These are phyloP conservation scores for Boletus sp. DNA, from an alignment of 768 basidiomycete genomes.

Conservation along the genomic window DNA sequence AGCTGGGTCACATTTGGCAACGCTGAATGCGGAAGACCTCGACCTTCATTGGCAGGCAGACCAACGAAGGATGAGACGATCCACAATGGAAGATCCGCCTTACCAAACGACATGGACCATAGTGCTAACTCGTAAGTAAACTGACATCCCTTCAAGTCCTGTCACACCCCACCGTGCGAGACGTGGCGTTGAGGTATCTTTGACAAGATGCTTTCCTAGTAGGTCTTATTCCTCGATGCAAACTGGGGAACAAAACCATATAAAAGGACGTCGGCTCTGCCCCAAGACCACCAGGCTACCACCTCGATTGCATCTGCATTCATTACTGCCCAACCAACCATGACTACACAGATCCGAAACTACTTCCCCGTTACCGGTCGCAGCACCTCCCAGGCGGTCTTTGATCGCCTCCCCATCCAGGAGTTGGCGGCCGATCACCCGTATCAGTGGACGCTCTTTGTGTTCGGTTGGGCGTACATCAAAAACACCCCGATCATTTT, in stretches of 20 bases:
- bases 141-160: neutral
- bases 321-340: neutral
- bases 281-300: neutral
- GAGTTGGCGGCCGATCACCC: slow-evolving; percentile 17
- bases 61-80: neutral
- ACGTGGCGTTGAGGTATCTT: neutral
- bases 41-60: neutral
- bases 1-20: neutral
- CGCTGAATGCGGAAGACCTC: neutral
- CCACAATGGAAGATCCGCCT: neutral
- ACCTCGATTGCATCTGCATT: neutral
- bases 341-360: neutral
- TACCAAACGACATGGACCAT: neutral
- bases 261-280: neutral
- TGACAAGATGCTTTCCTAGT: neutral
- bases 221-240: neutral
- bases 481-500: slow-evolving; percentile 12
- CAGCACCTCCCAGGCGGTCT: slow-evolving; percentile 9
- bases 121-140: neutral
- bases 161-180: neutral
- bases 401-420: slow-evolving; percentile 24
- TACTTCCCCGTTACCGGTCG: slow-evolving; percentile 23
- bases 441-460: slow-evolving; percentile 27
- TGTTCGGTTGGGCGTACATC: slow-evolving; percentile 20
- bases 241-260: neutral